phyloP scores from a whole-genome alignment of 768 basidiomycete species.

The Tricholomella constricta region DNA sequence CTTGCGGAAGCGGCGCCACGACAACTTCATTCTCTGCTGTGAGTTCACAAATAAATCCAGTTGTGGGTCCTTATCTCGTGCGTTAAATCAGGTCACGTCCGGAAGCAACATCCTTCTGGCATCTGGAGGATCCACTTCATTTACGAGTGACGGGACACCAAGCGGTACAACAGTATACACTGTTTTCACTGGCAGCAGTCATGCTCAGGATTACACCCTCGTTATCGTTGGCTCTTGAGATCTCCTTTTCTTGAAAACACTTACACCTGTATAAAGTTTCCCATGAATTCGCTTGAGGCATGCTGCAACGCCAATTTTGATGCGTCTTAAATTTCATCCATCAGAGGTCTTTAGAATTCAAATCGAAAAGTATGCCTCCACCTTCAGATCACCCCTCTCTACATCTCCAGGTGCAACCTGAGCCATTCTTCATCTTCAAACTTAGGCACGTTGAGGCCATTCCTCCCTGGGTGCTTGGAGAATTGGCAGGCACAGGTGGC shows the following conservation, averaged over 20 bases:
- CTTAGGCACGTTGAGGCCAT: constrained; percentile 38
- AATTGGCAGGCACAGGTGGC: constrained; percentile 24
- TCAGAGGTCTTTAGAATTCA: too few relatives aligned
- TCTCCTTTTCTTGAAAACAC: background rate
- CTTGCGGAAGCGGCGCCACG: constrained; percentile 54
- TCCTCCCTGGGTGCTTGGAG: constrained; percentile 35
- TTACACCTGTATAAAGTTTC: background rate
- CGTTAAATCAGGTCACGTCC: constrained; percentile 42
- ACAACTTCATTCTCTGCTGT: constrained; percentile 55
- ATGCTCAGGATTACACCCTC: constrained; percentile 38
- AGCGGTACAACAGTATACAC: constrained; percentile 47
- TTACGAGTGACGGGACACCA: constrained; percentile 51
- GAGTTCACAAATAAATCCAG: constrained; percentile 22
- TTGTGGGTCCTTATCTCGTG: constrained; percentile 1
- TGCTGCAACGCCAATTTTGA: too few relatives aligned
- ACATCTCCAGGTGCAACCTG: constrained; percentile 45
- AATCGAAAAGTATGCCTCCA: too few relatives aligned
- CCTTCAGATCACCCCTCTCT: constrained; percentile 48
- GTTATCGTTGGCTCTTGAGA: constrained; percentile 36
- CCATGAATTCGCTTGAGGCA: background rate
- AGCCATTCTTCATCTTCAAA: constrained; percentile 49
- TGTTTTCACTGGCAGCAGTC: constrained; percentile 39
- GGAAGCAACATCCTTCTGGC: constrained; percentile 50
- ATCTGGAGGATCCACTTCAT: constrained; percentile 49
- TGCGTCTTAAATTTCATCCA: too few relatives aligned